Evolutionary conservation across 768 basidiomycete species (phyloP).

Genomic region (Pleurotus platypus): DNA sequence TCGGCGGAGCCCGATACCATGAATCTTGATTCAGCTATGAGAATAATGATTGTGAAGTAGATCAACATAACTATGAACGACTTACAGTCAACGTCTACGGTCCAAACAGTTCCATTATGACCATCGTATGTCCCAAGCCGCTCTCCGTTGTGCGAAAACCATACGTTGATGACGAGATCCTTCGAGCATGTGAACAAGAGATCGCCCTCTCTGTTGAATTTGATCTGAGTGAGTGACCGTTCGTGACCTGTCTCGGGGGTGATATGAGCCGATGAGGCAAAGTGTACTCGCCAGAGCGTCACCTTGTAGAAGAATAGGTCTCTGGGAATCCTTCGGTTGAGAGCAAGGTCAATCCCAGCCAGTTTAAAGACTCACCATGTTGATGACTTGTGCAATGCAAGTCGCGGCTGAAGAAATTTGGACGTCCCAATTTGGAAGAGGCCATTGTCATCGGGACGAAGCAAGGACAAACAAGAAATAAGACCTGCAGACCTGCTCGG

Average conservation of each 20-base stretch:
- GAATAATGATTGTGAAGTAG: neutral
- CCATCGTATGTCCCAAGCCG: constrained; percentile 95
- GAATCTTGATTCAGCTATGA: constrained; percentile 72
- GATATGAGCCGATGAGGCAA: constrained; percentile 6
- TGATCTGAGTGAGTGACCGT: constrained; percentile 95
- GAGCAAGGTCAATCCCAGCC: too few relatives aligned
- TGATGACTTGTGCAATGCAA: too few relatives aligned
- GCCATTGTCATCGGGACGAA: too few relatives aligned
- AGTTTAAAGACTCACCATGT: too few relatives aligned
- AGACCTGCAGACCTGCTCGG: too few relatives aligned
- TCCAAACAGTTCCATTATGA: constrained; percentile 96
- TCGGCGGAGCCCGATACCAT: constrained; percentile 93
- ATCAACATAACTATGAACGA: constrained; percentile 11
- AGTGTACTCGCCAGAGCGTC: neutral
- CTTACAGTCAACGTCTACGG: constrained; percentile 93
- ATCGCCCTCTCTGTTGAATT: constrained; percentile 96
- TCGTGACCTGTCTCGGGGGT: constrained; percentile 71
- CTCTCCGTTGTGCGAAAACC: constrained; percentile 98
- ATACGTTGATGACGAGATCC: constrained; percentile 92
- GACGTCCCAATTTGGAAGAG: too few relatives aligned
- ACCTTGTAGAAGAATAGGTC: constrained; percentile 78
- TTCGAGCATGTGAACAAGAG: constrained; percentile 94
- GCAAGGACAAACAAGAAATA: too few relatives aligned
- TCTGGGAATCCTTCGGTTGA: constrained; percentile 28
- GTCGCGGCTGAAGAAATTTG: too few relatives aligned